phyloP scores from a whole-genome alignment of 1,139 yeast species.

The Candida sanyaensis region DNA sequence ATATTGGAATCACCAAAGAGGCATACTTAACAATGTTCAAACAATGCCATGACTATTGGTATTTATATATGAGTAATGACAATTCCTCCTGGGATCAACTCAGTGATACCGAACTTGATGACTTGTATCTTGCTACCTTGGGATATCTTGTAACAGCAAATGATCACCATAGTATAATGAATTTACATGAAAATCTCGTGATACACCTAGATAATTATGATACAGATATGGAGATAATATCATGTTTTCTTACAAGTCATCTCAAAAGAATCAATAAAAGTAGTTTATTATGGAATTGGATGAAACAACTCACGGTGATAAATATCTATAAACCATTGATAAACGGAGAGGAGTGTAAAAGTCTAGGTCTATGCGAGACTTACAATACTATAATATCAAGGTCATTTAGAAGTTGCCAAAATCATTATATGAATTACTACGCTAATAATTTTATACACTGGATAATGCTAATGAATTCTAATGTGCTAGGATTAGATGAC shows the following conservation, averaged over 20 bases:
- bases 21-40: conserved; percentile 34
- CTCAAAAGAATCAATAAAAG: conserved; percentile 44
- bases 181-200: conserved; percentile 30
- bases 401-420: conserved; percentile 29
- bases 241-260: conserved; percentile 34
- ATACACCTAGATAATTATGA: conserved; percentile 16
- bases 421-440: conserved; percentile 46
- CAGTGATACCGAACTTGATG: background rate
- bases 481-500: conserved; percentile 8
- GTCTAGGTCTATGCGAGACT: background rate
- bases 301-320: conserved; percentile 28
- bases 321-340: background rate
- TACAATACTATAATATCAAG: conserved; percentile 18
- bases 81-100: background rate
- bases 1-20: conserved; percentile 36
- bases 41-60: conserved; percentile 38
- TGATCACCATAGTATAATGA: conserved; percentile 39
- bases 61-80: conserved; percentile 9
- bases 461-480: conserved; percentile 21
- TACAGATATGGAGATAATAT: conserved; percentile 31
- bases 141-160: conserved; percentile 42
- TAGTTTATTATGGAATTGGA: conserved; percentile 40
- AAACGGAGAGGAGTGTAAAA: background rate
- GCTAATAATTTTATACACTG: conserved; percentile 37
- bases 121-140: conserved; percentile 27